Evolutionary conservation across 78 protist species (phyloP), one percentile per base, ranked within the genome.

Genomic region (Cavenderia fasciculata): DNA sequence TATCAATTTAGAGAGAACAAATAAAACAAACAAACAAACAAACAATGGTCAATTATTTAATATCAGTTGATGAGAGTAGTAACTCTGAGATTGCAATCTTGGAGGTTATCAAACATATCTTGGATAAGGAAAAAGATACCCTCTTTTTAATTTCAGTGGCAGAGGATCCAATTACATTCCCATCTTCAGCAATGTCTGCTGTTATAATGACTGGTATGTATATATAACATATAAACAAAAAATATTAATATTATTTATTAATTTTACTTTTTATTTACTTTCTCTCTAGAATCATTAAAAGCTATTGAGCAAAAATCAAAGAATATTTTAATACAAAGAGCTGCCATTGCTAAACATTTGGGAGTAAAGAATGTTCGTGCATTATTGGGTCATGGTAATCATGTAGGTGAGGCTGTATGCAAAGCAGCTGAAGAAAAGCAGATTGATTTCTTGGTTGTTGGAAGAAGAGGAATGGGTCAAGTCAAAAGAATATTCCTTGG

Each of bases 401-500:
- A 79, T 79, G 89, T 68, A 41, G 89, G 89, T 21, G 89, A 79
- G 6, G 69, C 75, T 4, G 63, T 79, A 23, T 34, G 59, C 31
- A 79, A 79, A 68, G 89, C 89, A 7, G 75, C 89, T 0, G 31
- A 10, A 19, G 86, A 87, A 59, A 87, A 87, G 41, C 11, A 59
- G 49, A 87, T 87, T 46, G 86, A 87, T 12, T 59, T 36, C 16
- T 46, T 87, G 7, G 86, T 87, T 1, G 87, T 87, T 49, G 93
- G 93, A 18, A 74, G 93, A 63, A 87, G 86, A 71, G 86, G 93
- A 18, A 59, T 70, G 59, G 86, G 93, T 25, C 44, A 72, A 31
- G 74, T 87, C 8, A 87, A 87, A 59, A 87, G 93, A 52, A 59
- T 87, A 19, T 87, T 87, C 47, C 61, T 87, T 33, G 93, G 93